Conservation (phyloP, 139 green algal genomes). For the Coelastrella sp. region DNA sequence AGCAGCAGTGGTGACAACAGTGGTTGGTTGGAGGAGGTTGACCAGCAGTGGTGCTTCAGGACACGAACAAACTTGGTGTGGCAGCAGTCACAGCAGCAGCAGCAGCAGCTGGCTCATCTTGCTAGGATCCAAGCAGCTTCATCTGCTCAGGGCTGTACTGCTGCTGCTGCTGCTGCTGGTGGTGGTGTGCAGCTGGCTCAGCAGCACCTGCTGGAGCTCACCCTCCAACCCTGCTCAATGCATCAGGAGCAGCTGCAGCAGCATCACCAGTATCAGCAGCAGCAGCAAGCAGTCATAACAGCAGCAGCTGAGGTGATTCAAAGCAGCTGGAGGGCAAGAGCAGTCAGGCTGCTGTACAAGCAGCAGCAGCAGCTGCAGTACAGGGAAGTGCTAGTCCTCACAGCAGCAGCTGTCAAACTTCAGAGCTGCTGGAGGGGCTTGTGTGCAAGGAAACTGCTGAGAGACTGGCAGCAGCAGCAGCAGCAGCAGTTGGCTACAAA, state of each 20-base stretch:
- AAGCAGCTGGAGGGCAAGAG: constrained; percentile 18
- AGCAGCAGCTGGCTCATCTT: neutral
- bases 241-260: constrained; percentile 13
- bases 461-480: neutral
- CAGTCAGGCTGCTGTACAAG: neutral
- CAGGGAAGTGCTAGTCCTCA: too few relatives aligned
- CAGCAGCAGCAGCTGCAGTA: neutral
- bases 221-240: neutral
- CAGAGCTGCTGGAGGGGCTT: neutral
- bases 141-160: neutral
- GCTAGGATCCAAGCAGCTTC: neutral
- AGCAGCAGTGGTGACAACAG: constrained; percentile 1
- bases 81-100: constrained; percentile 1
- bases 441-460: neutral
- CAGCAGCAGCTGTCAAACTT: neutral
- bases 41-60: constrained; percentile 28
- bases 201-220: neutral
- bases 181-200: neutral
- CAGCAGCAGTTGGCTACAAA: neutral
- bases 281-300: constrained; percentile 4
- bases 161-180: constrained; percentile 4
- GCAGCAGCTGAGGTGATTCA: constrained; percentile 11
- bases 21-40: neutral
- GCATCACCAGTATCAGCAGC: neutral
- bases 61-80: neutral